A percentile compares a stretch with the other conserved stretches of the same genome.
phyloP scores from a whole-genome alignment of 1,284 basidiomycete genomes.

The Violaceomyces palustris region DNA sequence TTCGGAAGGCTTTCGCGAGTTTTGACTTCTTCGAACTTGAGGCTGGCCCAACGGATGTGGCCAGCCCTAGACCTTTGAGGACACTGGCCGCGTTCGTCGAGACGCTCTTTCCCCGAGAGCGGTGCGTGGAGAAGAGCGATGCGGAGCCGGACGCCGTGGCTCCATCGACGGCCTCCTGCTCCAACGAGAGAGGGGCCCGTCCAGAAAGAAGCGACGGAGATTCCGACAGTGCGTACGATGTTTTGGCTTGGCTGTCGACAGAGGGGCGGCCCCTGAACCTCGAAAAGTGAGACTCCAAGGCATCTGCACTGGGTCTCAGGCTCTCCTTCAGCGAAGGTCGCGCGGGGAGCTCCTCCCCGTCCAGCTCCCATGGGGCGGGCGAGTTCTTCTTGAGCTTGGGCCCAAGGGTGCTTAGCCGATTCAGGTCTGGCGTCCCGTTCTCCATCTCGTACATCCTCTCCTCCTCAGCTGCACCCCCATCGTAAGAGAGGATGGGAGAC shows the following conservation, averaged over 20 bases:
- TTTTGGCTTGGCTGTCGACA: conserved; percentile 10
- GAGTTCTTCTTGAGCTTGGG: conserved; percentile 45
- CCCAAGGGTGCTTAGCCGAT: conserved; percentile 30
- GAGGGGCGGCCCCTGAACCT: conserved; percentile 22
- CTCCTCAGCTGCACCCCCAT: conserved; percentile 35
- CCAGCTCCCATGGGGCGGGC: conserved; percentile 43
- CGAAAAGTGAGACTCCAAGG: conserved; percentile 19
- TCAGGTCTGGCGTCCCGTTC: conserved; percentile 13
- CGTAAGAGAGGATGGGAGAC: conserved; percentile 36
- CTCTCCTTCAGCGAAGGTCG: conserved; percentile 19
- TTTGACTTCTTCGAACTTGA: conserved; percentile 38
- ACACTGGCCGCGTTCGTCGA: conserved; percentile 36
- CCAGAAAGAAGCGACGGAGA: too few relatives aligned
- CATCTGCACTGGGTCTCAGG: conserved; percentile 15
- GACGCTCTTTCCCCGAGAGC: conserved; percentile 38
- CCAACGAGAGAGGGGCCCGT: too few relatives aligned
- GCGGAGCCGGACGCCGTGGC: too few relatives aligned
- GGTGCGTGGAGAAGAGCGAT: conserved; percentile 16
- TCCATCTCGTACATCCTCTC: conserved; percentile 20
- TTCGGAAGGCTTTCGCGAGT: conserved; percentile 36
- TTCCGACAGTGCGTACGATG: too few relatives aligned
- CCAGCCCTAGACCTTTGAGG: conserved; percentile 41
- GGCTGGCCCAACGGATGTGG: conserved; percentile 25
- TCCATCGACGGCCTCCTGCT: too few relatives aligned
- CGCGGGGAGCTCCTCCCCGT: conserved; percentile 10